These are phyloP conservation scores for Cocos nucifera DNA, from an alignment of 176 grass and related monocot species.

Conservation along the genomic window DNA sequence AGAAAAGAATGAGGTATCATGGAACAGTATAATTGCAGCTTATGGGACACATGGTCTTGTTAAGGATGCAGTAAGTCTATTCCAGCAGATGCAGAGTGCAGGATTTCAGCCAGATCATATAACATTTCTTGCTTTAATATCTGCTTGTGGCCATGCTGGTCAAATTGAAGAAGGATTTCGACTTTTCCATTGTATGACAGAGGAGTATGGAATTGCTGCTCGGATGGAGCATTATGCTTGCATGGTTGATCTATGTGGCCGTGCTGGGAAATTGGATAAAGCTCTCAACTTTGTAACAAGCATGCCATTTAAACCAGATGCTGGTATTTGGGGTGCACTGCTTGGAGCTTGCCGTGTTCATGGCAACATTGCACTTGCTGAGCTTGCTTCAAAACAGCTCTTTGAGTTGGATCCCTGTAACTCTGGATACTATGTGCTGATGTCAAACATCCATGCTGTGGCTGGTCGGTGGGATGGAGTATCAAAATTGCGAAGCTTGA, in stretches of 20 bases:
- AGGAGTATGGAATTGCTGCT: slow-evolving; percentile 42
- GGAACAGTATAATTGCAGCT: slow-evolving; percentile 85
- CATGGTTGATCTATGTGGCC: slow-evolving; percentile 70
- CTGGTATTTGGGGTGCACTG: slow-evolving; percentile 79
- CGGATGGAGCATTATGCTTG: slow-evolving; percentile 76
- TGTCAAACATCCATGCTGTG: slow-evolving; percentile 80
- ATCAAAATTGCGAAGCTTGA: slow-evolving; percentile 65
- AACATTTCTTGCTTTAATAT: slow-evolving; percentile 83
- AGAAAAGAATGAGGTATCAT: slow-evolving; percentile 68
- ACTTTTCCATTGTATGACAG: slow-evolving; percentile 54
- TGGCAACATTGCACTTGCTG: slow-evolving; percentile 59
- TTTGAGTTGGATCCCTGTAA: slow-evolving; percentile 65
- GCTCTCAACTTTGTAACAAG: slow-evolving; percentile 47
- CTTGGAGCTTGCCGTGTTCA: slow-evolving; percentile 65
- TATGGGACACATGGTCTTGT: slow-evolving; percentile 77
- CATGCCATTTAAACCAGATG: slow-evolving; percentile 71
- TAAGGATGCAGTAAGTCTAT: slow-evolving; percentile 47
- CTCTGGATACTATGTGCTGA: slow-evolving; percentile 90
- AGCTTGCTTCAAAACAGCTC: slow-evolving; percentile 51
- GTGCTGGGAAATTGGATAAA: slow-evolving; percentile 57
- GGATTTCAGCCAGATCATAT: slow-evolving; percentile 58
- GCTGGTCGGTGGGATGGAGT: slow-evolving; percentile 76
- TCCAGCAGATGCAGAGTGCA: slow-evolving; percentile 52
- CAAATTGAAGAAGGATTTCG: slow-evolving; percentile 55
- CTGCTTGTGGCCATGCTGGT: slow-evolving; percentile 69